Evolutionary conservation across 2,329 filamentous ascomycete genomes (phyloP).

Genomic region (Pyrenochaeta sp.): DNA sequence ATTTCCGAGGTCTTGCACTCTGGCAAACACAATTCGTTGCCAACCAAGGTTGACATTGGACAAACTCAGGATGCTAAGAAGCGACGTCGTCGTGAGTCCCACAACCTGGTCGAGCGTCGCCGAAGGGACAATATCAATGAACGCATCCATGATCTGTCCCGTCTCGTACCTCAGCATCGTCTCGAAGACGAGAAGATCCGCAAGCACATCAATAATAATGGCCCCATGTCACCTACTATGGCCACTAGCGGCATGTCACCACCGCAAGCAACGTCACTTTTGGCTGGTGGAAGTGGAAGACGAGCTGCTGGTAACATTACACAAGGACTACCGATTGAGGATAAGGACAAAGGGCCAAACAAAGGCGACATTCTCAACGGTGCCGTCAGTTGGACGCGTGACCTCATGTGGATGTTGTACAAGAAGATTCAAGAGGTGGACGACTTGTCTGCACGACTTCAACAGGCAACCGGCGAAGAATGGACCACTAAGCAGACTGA

Average conservation of each 20-base stretch:
- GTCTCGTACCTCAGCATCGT: constrained; percentile 88
- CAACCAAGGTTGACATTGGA: constrained; percentile 75
- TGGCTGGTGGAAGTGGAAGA: constrained; percentile 84
- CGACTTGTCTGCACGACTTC: constrained; percentile 74
- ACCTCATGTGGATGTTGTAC: constrained; percentile 96
- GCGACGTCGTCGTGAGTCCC: constrained; percentile 88
- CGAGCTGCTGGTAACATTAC: constrained; percentile 88
- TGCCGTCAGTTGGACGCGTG: constrained; percentile 94
- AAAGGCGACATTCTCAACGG: constrained; percentile 99
- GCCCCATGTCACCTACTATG: constrained; percentile 84
- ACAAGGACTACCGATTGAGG: constrained; percentile 89
- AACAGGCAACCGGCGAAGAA: constrained; percentile 56
- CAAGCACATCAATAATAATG: constrained; percentile 92
- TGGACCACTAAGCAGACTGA: constrained; percentile 67
- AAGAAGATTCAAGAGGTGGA: constrained; percentile 89
- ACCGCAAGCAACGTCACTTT: constrained; percentile 83
- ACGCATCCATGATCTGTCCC: constrained; percentile 94
- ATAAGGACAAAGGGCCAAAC: constrained; percentile 98
- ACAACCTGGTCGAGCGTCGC: constrained; percentile 94
- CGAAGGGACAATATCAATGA: constrained; percentile 99
- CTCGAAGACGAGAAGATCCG: constrained; percentile 97
- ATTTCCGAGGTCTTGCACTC: constrained; percentile 87
- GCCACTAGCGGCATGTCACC: constrained; percentile 72
- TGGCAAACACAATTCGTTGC: constrained; percentile 87
- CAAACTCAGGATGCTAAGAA: constrained; percentile 94